phyloP scores from a whole-genome alignment of 2,329 filamentous ascomycete genomes.

The Fusarium nematophilum region DNA sequence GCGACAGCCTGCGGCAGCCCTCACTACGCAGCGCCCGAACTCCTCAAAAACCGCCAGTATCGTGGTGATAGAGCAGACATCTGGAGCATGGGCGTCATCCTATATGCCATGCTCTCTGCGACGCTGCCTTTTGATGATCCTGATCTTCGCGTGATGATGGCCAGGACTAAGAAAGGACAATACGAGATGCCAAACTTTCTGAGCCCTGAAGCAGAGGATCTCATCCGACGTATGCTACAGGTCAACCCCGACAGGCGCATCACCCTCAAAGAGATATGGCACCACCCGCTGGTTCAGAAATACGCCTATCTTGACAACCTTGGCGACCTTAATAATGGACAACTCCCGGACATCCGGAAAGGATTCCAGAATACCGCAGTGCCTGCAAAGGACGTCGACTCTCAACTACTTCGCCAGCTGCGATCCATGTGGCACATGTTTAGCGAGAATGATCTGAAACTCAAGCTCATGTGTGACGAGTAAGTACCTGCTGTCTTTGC shows the following conservation, averaged over 20 bases:
- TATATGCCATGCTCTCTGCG: constrained; percentile 88
- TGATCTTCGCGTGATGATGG: constrained; percentile 71
- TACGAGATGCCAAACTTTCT: constrained; percentile 73
- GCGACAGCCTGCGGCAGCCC: constrained; percentile 95
- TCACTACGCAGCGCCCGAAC: constrained; percentile 94
- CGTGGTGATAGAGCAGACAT: constrained; percentile 89
- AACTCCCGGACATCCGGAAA: constrained; percentile 68
- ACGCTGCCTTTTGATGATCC: constrained; percentile 83
- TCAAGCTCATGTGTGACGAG: constrained; percentile 74
- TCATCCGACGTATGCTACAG: constrained; percentile 83
- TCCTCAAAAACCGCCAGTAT: constrained; percentile 82
- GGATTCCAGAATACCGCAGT: constrained; percentile 70
- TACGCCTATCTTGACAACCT: constrained; percentile 81
- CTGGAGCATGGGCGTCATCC: constrained; percentile 92
- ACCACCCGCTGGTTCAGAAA: constrained; percentile 85
- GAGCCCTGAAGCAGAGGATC: constrained; percentile 76
- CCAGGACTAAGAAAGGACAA: constrained; percentile 67
- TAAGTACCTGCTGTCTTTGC: constrained; percentile 54
- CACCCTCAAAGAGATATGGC: constrained; percentile 83
- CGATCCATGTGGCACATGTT: constrained; percentile 92
- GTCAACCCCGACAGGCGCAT: constrained; percentile 84
- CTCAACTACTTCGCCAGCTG: constrained; percentile 85
- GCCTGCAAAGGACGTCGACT: constrained; percentile 76
- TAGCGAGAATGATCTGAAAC: constrained; percentile 75
- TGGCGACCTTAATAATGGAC: constrained; percentile 63